Evolutionary conservation across 1,139 yeast genomes (phyloP).

Genomic region (Yamadazyma buinensis): DNA sequence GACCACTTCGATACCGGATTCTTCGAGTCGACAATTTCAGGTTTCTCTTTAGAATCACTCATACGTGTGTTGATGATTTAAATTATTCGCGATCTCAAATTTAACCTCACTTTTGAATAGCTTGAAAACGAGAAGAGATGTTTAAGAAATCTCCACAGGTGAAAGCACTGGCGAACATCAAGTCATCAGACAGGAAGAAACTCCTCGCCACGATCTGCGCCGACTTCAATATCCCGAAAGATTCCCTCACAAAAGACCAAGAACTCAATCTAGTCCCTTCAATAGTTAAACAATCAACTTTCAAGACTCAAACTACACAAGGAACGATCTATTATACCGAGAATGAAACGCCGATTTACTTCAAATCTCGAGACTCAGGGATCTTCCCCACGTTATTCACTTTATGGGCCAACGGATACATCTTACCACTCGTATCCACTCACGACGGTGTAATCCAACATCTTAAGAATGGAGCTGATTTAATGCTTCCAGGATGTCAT

Average conservation of each 20-base stretch:
- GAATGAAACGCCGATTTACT: constrained; percentile 68
- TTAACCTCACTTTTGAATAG: background rate
- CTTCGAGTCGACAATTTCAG: background rate
- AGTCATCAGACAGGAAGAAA: constrained; percentile 75
- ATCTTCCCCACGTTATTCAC: constrained; percentile 72
- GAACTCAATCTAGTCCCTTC: constrained; percentile 55
- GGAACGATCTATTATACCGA: constrained; percentile 68
- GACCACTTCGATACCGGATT: constrained; percentile 2
- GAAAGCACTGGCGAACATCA: constrained; percentile 75
- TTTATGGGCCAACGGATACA: constrained; percentile 63
- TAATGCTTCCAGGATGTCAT: constrained; percentile 88
- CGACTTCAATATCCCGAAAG: constrained; percentile 43
- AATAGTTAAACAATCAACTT: constrained; percentile 62
- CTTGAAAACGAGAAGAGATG: too few species aligned
- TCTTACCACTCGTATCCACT: constrained; percentile 66
- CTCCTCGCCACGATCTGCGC: constrained; percentile 47
- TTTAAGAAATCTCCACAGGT: constrained; percentile 62
- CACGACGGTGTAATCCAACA: constrained; percentile 67
- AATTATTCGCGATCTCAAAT: background rate
- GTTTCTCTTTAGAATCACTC: background rate
- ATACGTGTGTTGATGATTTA: too few species aligned
- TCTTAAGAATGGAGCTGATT: constrained; percentile 74
- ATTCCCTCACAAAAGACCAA: constrained; percentile 40
- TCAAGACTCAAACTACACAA: constrained; percentile 50
- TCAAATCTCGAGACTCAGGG: constrained; percentile 52